These are phyloP conservation scores for Sungouiella thailandica DNA, from an alignment of 805 yeast genomes.

Conservation along the genomic window DNA sequence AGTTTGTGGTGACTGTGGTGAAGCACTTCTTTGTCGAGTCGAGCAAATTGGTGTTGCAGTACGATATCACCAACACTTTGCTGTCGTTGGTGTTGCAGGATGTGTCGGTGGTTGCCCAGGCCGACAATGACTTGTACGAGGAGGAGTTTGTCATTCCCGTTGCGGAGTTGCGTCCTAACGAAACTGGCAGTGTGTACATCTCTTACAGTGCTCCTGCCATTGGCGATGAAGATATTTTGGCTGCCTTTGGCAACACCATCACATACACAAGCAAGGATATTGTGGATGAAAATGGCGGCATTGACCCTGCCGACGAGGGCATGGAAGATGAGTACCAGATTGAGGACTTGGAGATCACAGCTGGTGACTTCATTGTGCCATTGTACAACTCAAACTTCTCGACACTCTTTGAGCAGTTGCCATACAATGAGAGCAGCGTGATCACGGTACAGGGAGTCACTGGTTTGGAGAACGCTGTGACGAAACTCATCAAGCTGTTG, in stretches of 20 bases:
- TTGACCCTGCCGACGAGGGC: conserved; percentile 69
- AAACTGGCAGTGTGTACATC: conserved; percentile 72
- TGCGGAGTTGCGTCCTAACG: conserved; percentile 64
- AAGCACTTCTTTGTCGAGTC: conserved; percentile 73
- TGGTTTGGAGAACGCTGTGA: conserved; percentile 39
- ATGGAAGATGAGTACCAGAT: conserved; percentile 91
- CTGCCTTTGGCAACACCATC: conserved; percentile 59
- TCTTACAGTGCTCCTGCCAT: conserved; percentile 61
- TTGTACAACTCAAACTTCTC: conserved; percentile 74
- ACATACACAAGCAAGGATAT: conserved; percentile 76
- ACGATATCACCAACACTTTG: conserved; percentile 78
- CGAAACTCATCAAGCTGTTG: conserved; percentile 47
- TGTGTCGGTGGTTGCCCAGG: conserved; percentile 64
- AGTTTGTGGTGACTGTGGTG: conserved; percentile 78
- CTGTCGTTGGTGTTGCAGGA: conserved; percentile 71
- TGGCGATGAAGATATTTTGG: conserved; percentile 32
- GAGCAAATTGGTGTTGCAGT: conserved; percentile 73
- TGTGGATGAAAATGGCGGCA: conserved; percentile 63
- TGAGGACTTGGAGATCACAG: conserved; percentile 65
- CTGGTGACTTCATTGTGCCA: conserved; percentile 82
- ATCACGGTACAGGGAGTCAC: conserved; percentile 51
- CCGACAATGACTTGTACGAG: conserved; percentile 50
- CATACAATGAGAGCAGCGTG: conserved; percentile 57
- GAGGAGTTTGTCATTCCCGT: conserved; percentile 76
- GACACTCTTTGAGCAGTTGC: conserved; percentile 66